These are phyloP conservation scores for Cairneyella variabilis DNA, from an alignment of 495 filamentous ascomycete genomes.

Conservation along the genomic window DNA sequence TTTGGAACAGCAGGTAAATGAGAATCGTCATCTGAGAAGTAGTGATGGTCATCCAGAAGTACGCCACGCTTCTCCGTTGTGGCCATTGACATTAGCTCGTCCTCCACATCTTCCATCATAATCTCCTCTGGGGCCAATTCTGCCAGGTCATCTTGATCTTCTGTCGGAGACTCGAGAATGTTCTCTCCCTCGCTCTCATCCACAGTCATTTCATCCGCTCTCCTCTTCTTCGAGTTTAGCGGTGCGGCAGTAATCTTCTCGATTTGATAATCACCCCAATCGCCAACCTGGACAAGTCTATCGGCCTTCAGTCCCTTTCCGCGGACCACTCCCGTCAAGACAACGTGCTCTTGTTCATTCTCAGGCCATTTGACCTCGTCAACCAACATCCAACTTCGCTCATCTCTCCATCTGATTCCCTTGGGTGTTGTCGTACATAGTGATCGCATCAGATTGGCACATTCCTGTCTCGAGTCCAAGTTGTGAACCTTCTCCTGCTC, in stretches of 20 bases:
- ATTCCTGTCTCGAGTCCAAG: constrained; percentile 82
- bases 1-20: constrained; percentile 59
- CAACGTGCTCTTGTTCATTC: constrained; percentile 49
- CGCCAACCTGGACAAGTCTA: constrained; percentile 83
- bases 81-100: constrained; percentile 45
- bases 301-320: constrained; percentile 86
- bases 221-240: constrained; percentile 47
- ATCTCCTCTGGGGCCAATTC: constrained; percentile 81
- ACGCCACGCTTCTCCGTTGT: constrained; percentile 66
- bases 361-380: constrained; percentile 73
- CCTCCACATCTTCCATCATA: constrained; percentile 62
- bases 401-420: constrained; percentile 88
- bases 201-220: constrained; percentile 64
- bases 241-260: constrained; percentile 77
- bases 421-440: constrained; percentile 88
- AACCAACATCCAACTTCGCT: constrained; percentile 89
- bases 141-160: constrained; percentile 76
- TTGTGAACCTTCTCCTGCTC: constrained; percentile 81
- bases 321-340: constrained; percentile 83
- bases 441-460: constrained; percentile 80
- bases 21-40: constrained; percentile 91
- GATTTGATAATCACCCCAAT: constrained; percentile 94
- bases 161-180: constrained; percentile 63
- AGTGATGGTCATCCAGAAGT: constrained; percentile 93
- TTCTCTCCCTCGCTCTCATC: constrained; percentile 51